These are phyloP conservation scores for Mucor lusitanicus DNA, from an alignment of 371 early-diverging fungal genomes.

Conservation along the genomic window DNA sequence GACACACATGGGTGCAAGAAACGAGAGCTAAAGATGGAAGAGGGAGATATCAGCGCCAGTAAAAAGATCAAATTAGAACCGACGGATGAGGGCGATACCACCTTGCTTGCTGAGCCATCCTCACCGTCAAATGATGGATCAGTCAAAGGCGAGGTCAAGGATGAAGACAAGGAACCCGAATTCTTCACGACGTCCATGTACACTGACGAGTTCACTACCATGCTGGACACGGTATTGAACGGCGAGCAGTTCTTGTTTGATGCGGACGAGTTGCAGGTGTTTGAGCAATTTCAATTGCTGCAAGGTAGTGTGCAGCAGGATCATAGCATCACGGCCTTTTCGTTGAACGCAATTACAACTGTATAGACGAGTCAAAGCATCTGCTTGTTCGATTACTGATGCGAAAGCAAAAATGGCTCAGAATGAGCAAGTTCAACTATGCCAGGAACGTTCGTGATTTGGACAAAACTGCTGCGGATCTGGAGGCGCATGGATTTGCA, in stretches of 20 bases:
- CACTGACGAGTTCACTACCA: slow-evolving; percentile 55
- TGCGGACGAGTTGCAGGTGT: slow-evolving; percentile 42
- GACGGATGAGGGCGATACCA: no score
- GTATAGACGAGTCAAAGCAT: slow-evolving; percentile 52
- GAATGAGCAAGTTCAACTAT: slow-evolving; percentile 42
- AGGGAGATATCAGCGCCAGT: neutral
- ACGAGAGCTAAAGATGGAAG: neutral
- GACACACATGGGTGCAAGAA: neutral
- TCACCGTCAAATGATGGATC: neutral
- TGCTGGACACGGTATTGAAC: slow-evolving; percentile 58
- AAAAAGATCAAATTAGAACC: neutral
- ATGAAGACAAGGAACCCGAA: neutral
- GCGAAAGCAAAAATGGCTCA: slow-evolving; percentile 60
- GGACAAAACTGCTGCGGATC: slow-evolving; percentile 12
- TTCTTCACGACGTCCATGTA: slow-evolving; percentile 45
- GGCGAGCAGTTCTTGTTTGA: slow-evolving; percentile 57
- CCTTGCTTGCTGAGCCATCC: no score
- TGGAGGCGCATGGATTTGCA: slow-evolving; percentile 13
- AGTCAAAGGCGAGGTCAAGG: neutral
- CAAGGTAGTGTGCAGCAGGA: slow-evolving; percentile 28
- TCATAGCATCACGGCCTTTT: neutral
- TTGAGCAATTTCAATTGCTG: slow-evolving; percentile 41
- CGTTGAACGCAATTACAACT: no score
- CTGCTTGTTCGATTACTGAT: slow-evolving; percentile 67
- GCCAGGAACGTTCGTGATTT: slow-evolving; percentile 28